phyloP scores from a whole-genome alignment of 2,329 filamentous ascomycete genomes.

The Escovopsis sp. region DNA sequence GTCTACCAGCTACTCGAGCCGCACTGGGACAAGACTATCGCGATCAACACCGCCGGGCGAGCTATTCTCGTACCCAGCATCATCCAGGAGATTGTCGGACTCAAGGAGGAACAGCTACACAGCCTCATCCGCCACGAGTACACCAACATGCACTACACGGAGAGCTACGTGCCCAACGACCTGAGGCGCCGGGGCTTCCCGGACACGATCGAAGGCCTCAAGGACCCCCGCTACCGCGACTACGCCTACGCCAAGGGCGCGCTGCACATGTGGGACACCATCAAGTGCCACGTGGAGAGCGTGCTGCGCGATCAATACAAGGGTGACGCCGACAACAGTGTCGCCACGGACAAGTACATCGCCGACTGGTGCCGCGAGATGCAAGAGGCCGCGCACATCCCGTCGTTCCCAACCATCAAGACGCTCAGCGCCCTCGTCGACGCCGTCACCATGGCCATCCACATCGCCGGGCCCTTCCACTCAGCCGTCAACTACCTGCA shows the following conservation, averaged over 20 bases:
- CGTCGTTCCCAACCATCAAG: constrained; percentile 26
- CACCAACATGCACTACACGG: constrained; percentile 28
- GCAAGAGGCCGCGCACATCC: constrained; percentile 22
- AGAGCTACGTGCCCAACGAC: constrained; percentile 30
- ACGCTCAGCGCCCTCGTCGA: constrained; percentile 28
- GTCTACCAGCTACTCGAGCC: constrained; percentile 29
- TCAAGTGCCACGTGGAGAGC: constrained; percentile 26
- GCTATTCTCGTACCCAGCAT: constrained; percentile 28
- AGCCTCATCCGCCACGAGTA: constrained; percentile 25
- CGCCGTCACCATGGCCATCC: constrained; percentile 36
- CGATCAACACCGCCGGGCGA: constrained; percentile 32
- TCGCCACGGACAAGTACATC: constrained; percentile 13
- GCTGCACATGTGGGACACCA: constrained; percentile 26
- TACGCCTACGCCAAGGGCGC: constrained; percentile 34
- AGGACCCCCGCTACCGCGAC: constrained; percentile 26
- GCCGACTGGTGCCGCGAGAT: constrained; percentile 27
- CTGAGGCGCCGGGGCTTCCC: constrained; percentile 29
- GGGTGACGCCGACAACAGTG: not conserved
- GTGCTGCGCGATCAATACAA: constrained; percentile 15
- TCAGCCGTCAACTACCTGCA: constrained; percentile 37
- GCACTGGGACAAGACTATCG: constrained; percentile 35
- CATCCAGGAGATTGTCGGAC: constrained; percentile 26
- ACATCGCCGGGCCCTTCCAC: constrained; percentile 35
- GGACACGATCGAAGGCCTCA: constrained; percentile 15
- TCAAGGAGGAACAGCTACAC: constrained; percentile 22